phyloP scores from a whole-genome alignment of 805 yeast genomes.

The Suhomyces sp. region DNA sequence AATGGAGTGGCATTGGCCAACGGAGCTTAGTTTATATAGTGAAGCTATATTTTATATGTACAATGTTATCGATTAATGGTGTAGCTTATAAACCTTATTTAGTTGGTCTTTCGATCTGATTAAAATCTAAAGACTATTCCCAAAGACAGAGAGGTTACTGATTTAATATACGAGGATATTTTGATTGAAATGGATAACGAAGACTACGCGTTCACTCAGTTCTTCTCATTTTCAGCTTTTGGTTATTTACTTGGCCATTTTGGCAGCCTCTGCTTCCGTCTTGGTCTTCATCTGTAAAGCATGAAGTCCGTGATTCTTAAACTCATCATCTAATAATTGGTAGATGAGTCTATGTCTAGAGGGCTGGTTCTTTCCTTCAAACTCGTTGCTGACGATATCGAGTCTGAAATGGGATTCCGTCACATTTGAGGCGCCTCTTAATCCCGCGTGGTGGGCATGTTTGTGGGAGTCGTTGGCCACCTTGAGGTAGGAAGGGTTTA shows the following conservation, averaged over 20 bases:
- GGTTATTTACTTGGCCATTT: background rate
- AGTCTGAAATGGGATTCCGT: conserved; percentile 83
- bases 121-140: too few species aligned
- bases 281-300: conserved; percentile 84
- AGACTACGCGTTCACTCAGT: too few species aligned
- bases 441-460: conserved; percentile 84
- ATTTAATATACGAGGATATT: too few species aligned
- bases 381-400: conserved; percentile 67
- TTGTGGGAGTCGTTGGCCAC: conserved; percentile 81
- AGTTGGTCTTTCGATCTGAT: too few species aligned
- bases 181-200: too few species aligned
- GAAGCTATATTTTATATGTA: too few species aligned
- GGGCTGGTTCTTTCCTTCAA: conserved; percentile 65
- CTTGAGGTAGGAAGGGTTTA: conserved; percentile 47
- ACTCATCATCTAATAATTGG: conserved; percentile 65
- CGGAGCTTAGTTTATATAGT: too few species aligned
- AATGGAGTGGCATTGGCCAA: too few species aligned
- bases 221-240: too few species aligned
- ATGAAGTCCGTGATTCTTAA: conserved; percentile 72
- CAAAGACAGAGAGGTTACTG: too few species aligned
- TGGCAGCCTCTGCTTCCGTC: conserved; percentile 41
- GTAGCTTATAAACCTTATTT: too few species aligned
- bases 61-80: too few species aligned
- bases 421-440: conserved; percentile 67
- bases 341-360: conserved; percentile 78